A percentile compares a stretch with the other conserved stretches of the same genome.
phyloP scores from a whole-genome alignment of 2,329 filamentous ascomycete genomes.

The Penicillium sp. region DNA sequence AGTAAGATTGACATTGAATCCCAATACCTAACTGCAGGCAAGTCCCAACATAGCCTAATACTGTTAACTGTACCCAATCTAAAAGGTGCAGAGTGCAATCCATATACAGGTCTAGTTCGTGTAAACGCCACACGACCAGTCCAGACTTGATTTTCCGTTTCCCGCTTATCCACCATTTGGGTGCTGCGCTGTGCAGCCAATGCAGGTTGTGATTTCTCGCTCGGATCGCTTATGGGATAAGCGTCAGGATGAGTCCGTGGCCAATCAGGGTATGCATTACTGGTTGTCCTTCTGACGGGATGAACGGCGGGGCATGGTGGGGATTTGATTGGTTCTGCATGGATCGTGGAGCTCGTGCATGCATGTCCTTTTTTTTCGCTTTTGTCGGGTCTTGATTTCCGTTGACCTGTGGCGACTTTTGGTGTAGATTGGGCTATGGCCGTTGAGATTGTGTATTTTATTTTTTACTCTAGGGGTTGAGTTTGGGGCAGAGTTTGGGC shows the following conservation, averaged over 20 bases:
- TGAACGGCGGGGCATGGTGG: constrained; percentile 23
- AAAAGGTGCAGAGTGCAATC: too few species aligned
- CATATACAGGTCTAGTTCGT: too few species aligned
- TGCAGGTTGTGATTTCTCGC: background rate
- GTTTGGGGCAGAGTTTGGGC: background rate
- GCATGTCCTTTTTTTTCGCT: background rate
- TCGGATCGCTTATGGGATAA: constrained; percentile 2
- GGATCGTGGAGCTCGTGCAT: constrained; percentile 8
- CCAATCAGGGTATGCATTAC: constrained; percentile 9
- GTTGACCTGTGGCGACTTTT: background rate
- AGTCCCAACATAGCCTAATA: background rate
- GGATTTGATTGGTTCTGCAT: constrained; percentile 1
- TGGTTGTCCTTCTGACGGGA: constrained; percentile 9
- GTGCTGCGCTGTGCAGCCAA: background rate
- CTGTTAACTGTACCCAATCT: too few species aligned
- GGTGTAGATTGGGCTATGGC: background rate
- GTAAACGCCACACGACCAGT: too few species aligned
- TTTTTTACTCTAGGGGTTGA: background rate
- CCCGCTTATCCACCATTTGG: background rate
- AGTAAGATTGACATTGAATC: background rate
- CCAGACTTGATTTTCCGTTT: background rate
- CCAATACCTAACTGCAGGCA: background rate
- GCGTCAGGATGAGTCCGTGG: background rate
- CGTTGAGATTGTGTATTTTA: background rate
- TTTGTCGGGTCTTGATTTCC: background rate